These are phyloP conservation scores for Coccomyxa sp. DNA, from an alignment of 139 green algal species.

Conservation along the genomic window DNA sequence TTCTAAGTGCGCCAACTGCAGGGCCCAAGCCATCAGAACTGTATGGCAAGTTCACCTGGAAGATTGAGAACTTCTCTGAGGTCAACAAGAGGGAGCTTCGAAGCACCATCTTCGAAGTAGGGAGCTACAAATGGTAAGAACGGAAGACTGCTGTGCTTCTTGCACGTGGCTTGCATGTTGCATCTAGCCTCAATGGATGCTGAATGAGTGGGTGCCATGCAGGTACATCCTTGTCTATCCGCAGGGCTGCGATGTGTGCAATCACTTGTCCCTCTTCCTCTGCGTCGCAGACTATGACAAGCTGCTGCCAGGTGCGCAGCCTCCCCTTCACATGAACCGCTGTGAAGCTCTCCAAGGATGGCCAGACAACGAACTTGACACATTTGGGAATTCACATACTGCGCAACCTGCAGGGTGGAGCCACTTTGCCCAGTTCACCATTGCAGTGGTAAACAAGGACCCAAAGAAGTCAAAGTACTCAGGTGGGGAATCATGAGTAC, in stretches of 20 bases:
- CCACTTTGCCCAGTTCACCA: conserved; percentile 99
- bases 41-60: conserved; percentile 98
- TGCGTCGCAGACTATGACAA: conserved; percentile 99
- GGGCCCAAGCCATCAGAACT: conserved; percentile 69
- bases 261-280: conserved; percentile 97
- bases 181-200: background rate
- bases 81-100: conserved; percentile 92
- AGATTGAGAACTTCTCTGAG: conserved; percentile 93
- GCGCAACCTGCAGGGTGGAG: conserved; percentile 75
- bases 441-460: conserved; percentile 98
- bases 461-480: conserved; percentile 98
- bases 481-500: conserved; percentile 29
- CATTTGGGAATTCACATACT: background rate
- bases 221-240: conserved; percentile 98
- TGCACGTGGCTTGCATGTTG: background rate
- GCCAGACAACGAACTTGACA: background rate
- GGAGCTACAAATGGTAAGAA: conserved; percentile 90
- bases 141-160: background rate
- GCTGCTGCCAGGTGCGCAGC: conserved; percentile 80
- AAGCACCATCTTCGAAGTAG: conserved; percentile 90
- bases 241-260: conserved; percentile 95
- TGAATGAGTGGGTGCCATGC: background rate
- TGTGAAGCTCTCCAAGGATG: background rate
- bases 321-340: too few relatives aligned
- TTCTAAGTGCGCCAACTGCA: conserved; percentile 10